A percentile compares a stretch with the other conserved stretches of the same genome.
These are phyloP conservation scores for Venturia nashicola DNA, from an alignment of 2,329 filamentous ascomycete genomes.

Conservation along the genomic window DNA sequence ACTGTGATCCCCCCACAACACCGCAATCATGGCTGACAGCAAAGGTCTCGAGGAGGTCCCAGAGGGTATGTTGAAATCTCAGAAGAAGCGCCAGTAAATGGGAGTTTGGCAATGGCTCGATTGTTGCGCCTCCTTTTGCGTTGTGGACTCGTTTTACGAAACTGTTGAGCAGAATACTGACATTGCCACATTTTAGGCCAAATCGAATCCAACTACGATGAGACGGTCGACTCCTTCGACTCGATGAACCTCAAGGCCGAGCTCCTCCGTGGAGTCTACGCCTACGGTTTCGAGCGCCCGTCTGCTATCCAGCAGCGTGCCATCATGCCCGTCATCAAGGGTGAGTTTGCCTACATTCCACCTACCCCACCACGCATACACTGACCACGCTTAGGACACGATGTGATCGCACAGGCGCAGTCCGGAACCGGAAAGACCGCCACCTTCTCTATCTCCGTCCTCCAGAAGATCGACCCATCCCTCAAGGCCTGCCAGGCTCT, in stretches of 20 bases:
- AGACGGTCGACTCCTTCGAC: constrained; percentile 98
- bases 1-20: constrained; percentile 15
- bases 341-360: constrained; percentile 39
- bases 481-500: constrained; percentile 96
- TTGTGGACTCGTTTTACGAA: not conserved
- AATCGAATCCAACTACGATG: constrained; percentile 99
- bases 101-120: not conserved
- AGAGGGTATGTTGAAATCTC: constrained; percentile 57
- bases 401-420: constrained; percentile 99
- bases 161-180: constrained; percentile 13
- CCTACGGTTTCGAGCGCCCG: constrained; percentile 99
- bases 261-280: constrained; percentile 97
- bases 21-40: constrained; percentile 95
- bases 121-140: not conserved
- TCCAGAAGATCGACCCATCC: constrained; percentile 95
- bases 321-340: constrained; percentile 99
- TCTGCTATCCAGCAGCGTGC: constrained; percentile 99
- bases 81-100: not conserved
- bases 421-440: constrained; percentile 99
- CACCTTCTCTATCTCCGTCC: constrained; percentile 97
- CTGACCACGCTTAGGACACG: constrained; percentile 50
- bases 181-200: constrained; percentile 51
- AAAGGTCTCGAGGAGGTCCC: constrained; percentile 98
- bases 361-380: not conserved
- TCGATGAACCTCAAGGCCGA: constrained; percentile 95